Percentiles rank a stretch among this genome's conserved stretches.
phyloP scores from a whole-genome alignment of 495 filamentous ascomycete species.

The Xylaria grammica region DNA sequence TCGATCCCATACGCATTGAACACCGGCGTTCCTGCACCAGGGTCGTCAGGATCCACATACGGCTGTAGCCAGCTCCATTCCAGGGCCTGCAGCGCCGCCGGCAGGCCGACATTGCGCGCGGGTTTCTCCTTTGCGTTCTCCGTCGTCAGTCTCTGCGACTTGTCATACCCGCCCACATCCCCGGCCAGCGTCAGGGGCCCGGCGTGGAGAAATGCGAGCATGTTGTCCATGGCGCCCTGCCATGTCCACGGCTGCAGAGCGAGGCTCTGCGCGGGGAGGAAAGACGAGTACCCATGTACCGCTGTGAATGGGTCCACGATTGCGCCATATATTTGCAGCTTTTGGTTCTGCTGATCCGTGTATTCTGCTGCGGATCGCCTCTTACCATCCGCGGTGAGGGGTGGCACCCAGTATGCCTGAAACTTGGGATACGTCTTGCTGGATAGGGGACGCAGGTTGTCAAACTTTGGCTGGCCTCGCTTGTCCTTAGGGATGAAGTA shows the following conservation, averaged over 20 bases:
- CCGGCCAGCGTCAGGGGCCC: slow-evolving; percentile 44
- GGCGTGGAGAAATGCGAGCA: slow-evolving; percentile 54
- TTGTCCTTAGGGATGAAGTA: slow-evolving; percentile 30
- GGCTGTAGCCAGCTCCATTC: slow-evolving; percentile 59
- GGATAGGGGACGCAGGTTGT: slow-evolving; percentile 19
- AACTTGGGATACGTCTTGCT: slow-evolving; percentile 33
- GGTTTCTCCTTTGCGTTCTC: slow-evolving; percentile 16
- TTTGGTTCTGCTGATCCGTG: slow-evolving; percentile 21
- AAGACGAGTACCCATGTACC: slow-evolving; percentile 43
- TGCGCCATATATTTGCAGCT: slow-evolving; percentile 35
- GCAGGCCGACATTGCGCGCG: slow-evolving; percentile 28
- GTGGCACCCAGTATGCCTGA: slow-evolving; percentile 31
- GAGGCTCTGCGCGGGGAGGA: slow-evolving; percentile 45
- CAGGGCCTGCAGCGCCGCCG: too few relatives aligned
- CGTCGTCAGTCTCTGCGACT: slow-evolving; percentile 20
- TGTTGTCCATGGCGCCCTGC: slow-evolving; percentile 45
- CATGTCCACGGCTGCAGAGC: slow-evolving; percentile 50
- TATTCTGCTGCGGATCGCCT: slow-evolving; percentile 5
- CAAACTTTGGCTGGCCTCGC: slow-evolving; percentile 1
- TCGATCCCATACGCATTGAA: slow-evolving; percentile 37
- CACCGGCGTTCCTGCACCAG: not conserved
- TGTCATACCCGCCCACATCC: slow-evolving; percentile 35
- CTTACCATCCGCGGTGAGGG: not conserved
- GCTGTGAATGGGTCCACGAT: slow-evolving; percentile 55
- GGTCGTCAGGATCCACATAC: slow-evolving; percentile 32